These are phyloP conservation scores for Aquilaria yunnanensis DNA, from an alignment of 345 rosid genomes.

Conservation along the genomic window DNA sequence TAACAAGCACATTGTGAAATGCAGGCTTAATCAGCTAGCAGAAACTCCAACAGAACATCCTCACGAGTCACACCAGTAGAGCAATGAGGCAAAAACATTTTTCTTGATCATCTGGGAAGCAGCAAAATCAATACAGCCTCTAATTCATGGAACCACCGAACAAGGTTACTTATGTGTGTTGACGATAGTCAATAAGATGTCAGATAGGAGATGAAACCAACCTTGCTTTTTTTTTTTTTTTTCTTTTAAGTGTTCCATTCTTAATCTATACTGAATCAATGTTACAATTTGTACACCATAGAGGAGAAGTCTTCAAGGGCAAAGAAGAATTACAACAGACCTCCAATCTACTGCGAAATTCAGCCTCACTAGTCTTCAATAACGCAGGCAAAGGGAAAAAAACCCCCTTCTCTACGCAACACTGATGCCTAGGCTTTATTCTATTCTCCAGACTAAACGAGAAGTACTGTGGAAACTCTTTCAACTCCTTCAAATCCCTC, in stretches of 20 bases:
- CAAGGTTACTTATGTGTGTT: too few species aligned
- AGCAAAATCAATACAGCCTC: too few species aligned
- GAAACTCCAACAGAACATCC: too few species aligned
- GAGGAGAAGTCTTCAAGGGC: slow-evolving; percentile 54
- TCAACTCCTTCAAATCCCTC: slow-evolving; percentile 72
- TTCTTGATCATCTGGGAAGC: too few species aligned
- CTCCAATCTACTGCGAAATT: slow-evolving; percentile 54
- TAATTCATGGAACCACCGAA: too few species aligned
- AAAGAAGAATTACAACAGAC: slow-evolving; percentile 60
- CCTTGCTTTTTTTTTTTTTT: too few species aligned
- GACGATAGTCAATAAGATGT: too few species aligned
- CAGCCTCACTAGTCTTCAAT: slow-evolving; percentile 53
- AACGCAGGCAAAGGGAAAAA: slow-evolving; percentile 55
- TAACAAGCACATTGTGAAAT: too few species aligned
- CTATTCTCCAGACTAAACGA: slow-evolving; percentile 85
- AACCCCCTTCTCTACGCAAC: slow-evolving; percentile 64
- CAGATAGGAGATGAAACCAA: too few species aligned
- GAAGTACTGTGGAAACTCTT: slow-evolving; percentile 79
- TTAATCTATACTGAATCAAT: slow-evolving; percentile 3
- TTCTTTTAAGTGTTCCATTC: not conserved
- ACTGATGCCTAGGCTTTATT: slow-evolving; percentile 71
- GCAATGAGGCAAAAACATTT: too few species aligned
- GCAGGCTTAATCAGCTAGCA: too few species aligned
- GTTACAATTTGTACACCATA: slow-evolving; percentile 37
- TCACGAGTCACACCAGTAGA: too few species aligned